A percentile compares a stretch with the other conserved stretches of the same genome.
phyloP scores from a whole-genome alignment of 768 basidiomycete genomes.

The Russula sp. region DNA sequence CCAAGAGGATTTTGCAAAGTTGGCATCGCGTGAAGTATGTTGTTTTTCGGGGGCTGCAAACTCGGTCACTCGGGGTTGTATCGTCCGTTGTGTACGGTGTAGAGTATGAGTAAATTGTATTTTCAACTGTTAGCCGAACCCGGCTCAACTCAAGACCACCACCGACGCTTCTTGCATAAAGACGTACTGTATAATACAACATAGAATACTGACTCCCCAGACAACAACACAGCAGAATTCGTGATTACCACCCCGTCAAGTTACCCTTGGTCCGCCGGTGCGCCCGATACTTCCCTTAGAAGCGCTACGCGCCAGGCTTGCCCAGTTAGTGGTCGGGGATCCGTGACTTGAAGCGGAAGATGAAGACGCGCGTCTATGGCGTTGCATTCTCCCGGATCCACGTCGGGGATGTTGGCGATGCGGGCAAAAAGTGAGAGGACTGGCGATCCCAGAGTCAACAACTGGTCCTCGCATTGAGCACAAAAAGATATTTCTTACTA shows the following conservation, averaged over 20 bases:
- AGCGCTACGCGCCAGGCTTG: conserved; percentile 20
- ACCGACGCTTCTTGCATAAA: background rate
- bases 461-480: background rate
- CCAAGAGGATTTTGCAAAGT: conserved; percentile 40
- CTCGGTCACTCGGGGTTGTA: background rate
- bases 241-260: background rate
- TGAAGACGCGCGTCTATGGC: conserved; percentile 76
- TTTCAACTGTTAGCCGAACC: background rate
- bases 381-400: conserved; percentile 77
- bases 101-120: too few species aligned
- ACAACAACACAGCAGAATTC: background rate
- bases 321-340: conserved; percentile 24
- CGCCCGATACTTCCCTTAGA: conserved; percentile 25
- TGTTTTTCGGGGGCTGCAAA: background rate
- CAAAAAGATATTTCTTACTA: conserved; percentile 45
- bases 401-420: conserved; percentile 64
- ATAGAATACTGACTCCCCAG: conserved; percentile 3
- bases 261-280: background rate
- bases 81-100: background rate
- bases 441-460: conserved; percentile 32
- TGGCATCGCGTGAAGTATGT: conserved; percentile 5
- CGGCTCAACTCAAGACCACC: too few species aligned
- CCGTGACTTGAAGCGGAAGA: conserved; percentile 56
- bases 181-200: background rate
- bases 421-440: conserved; percentile 79